Evolutionary conservation across 2,329 filamentous ascomycete genomes (phyloP), one percentile per base, ranked within the genome.

Genomic region (Albifimbria verrucaria): DNA sequence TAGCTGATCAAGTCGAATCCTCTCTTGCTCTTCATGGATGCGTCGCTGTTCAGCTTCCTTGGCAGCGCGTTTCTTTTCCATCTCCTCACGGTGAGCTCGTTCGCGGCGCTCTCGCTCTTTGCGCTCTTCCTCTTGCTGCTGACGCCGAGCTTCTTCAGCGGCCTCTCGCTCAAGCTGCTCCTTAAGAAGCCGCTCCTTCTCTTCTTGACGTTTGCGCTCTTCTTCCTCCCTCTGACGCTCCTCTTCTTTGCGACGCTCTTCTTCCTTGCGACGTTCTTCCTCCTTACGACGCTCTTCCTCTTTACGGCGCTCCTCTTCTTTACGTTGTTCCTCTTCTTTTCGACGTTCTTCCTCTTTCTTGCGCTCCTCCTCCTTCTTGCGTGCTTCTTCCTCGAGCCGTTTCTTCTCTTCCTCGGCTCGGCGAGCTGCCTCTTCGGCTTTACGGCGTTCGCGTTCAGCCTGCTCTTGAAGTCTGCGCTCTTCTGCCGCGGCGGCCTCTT

Each of bases 21-120:
- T 76, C 59, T 85, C 81, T 62, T 81, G 73, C 60, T 86, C 80
- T 57, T 82, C 75, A 23, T 73, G 77, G 12, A 78, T 63, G 46
- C 78, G 75, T 51, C 74, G 75, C 52, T 75, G 69, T 57, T 82
- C 80, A 4, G 76, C 78, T 65, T 82, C 79, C 25, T 74, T 74
- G 12, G 77, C 77, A 42, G 73, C 74, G 42, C 73, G 75, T 59
- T 78, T 78, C 9, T 72, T 72, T 56, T 80, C 78, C 63, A 75
- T 59, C 23, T 77, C 76, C 55, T 78, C 74, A 49, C 74, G 70
- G 44, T 74, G 67, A 6, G 64, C 66, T 18, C 69, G 72, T 48
- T 77, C 74, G 28, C 71, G 68, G 28, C 76, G 75, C 59, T 83
- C 78, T 44, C 72, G 73, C 56, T 81, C 76, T 53, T 71, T 73